Evolutionary conservation across 2,329 filamentous ascomycete genomes (phyloP), one percentile per base, ranked within the genome.

Genomic region (Colletotrichum filicis): DNA sequence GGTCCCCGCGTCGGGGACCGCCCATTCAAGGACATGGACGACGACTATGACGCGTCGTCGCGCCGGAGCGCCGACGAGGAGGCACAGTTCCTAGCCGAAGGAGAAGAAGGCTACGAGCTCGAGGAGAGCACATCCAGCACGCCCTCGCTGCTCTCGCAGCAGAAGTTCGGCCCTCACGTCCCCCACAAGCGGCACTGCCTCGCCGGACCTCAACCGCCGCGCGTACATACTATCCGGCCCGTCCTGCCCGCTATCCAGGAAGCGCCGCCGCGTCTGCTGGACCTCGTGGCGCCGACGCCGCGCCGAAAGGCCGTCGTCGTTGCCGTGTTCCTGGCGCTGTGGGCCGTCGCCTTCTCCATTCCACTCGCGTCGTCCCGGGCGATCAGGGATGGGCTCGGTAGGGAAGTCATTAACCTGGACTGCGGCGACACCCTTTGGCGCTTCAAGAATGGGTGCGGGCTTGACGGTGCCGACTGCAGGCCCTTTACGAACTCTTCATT

Each of bases 391-490:
- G 37, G 2, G n/a, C 3, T 7, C 32, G 70, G 70, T 42, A 55
- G 14, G 32, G 42, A 55, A 8, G 70, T 61, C 24, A 22, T 73
- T 32, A 73, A 55, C 19, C 66, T 73, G 35, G 66, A 65, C 60
- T 73, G 70, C 66, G 14, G 19, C 26, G 70, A 73, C 55, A 32
- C 66, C 4, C 42, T 69, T 46, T 73, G 70, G 70, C 28, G 35
- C 37, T 73, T 69, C 70, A 73, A 73, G 55, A 73, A 73, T 55
- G 66, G 26, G 16, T 97, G 94, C 80, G 93, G 93, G 0, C 78
- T 96, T 11, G 91, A 96, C 76, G 94, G 94, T 7, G 90, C 91
- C 74, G 85, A 90, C 66, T 97, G 94, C 79, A 90, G 93, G 7
- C 94, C 94, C 0, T 97, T 97, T 77, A 88, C 88, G 71, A 92